Evolutionary conservation across 192 early-diverging fungal species (phyloP), one percentile per base, ranked within the genome.

Genomic region (Phlyctochytrium bullatum): DNA sequence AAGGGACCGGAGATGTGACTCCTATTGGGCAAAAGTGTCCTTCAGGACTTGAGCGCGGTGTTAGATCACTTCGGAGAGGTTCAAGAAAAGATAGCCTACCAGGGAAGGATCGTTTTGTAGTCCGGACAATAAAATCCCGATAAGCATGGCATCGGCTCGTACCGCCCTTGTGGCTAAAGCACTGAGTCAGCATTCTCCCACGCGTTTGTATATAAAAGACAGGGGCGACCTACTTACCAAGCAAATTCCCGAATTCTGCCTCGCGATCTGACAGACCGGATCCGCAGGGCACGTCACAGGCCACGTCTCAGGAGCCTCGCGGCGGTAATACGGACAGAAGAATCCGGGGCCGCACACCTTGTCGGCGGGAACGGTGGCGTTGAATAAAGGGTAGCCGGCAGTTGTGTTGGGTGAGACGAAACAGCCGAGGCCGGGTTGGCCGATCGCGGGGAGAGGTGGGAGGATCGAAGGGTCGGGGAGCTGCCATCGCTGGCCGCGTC

Each of bases 1-100:
- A 80, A 2, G 28, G 28, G 3, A 17, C 53, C 29, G 72, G 72
- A 14, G 60, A 24, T 1, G 66, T 54, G 1, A 33, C 20, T 40
- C 70, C 70, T 24, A 36, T 61, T 3, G 59, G 31, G 59, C 67
- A 88, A 66, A 73, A 88, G 34, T 68, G 60, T 23, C 76, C 83
- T n/a, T 63, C 57, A 1, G 84, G 83, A 58, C 40, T 47, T 6
- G 6, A 47, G 40, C 6, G 40, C 17, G 58, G 23, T n/a, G 58
- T 29, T 1, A 1, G 67, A 59, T 30, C 65, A 59, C n/a, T 27
- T 1, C 52, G 36, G 50, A 34, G 3, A 35, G 25, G 61, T 12
- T 25, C 16, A 25, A 16, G 61, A 1, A 62, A 34, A 2, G 20
- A 16, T n/a, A 25, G 30, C 47, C 24, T 58, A 71, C 69, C 70